Base-by-base conservation (phyloP, 805 yeast species). In the Grigorovia humatica region DNA sequence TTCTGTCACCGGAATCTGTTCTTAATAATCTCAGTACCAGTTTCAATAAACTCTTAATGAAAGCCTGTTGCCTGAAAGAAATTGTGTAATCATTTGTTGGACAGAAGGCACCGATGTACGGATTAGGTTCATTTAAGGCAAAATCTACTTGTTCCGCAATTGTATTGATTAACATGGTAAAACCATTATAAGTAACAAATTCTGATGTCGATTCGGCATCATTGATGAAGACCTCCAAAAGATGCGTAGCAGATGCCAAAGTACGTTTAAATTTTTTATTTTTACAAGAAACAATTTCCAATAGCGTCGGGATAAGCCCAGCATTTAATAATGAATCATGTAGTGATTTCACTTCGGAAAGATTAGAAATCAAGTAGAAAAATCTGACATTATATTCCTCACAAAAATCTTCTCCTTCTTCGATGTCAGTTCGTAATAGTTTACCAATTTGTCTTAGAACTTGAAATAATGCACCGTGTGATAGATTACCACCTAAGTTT, bases 401-500 rank as follows among this genome's bases (percentile, higher is more conserved):
- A 29, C 77, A 78, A 7, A 71, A 63, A 19, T 61, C 64, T 5
- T 60, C 55, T 1, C 57, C 53, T 54, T 68, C 73, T 4, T 59
- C 53, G 1, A 57, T 52, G 53, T 68, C 74, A 1, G 77, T 74
- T 47, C 72, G 66, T 40, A 81, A 57, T 44, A 74, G 68, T 52
- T 80, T 79, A 51, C 79, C 72, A n/a, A 88, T 78, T 44, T 74
- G 73, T 52, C 90, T 77, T 30, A 89, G 64, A 32, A 83, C 77
- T 60, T 86, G 89, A 69, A 85, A 86, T 43, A 90, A 62, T 12
- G 81, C 69, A 1, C 97, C 97, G 66, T 90, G 96, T 54, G 82
- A 81, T 43, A 90, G 88, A 63, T 88, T 88, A 9, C 93, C 96
- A 19, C 93, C 88, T 56, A 89, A 66, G 12, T 86, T 81, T 52